Evolutionary conservation across 192 early-diverging fungal genomes (phyloP).

Genomic region (Mortierella claussenii): DNA sequence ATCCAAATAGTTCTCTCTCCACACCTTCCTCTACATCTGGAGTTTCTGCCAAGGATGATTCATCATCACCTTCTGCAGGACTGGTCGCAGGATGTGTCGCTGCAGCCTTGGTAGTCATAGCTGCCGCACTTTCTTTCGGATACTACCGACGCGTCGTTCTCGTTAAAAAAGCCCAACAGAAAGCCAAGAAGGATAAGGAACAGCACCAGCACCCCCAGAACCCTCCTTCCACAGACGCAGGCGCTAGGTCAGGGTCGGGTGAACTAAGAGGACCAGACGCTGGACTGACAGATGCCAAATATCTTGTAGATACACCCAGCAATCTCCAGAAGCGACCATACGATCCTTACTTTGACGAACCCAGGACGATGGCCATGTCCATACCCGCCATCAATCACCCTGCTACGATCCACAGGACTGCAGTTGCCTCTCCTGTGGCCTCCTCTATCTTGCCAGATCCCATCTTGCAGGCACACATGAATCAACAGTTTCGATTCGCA

Average conservation of each 20-base stretch:
- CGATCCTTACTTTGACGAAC: not conserved
- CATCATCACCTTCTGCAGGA: not conserved
- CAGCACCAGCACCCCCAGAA: too few relatives aligned
- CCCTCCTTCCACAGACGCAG: too few relatives aligned
- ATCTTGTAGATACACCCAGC: not conserved
- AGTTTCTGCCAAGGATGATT: too few relatives aligned
- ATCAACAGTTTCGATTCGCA: not conserved
- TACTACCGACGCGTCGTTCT: conserved; percentile 2
- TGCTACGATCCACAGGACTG: not conserved
- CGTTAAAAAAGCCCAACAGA: not conserved
- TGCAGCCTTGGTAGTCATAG: not conserved
- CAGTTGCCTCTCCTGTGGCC: too few relatives aligned
- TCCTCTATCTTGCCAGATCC: not conserved
- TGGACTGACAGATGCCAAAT: not conserved
- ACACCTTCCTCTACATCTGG: too few relatives aligned
- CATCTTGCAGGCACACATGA: not conserved
- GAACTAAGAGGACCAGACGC: too few relatives aligned
- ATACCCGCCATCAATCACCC: not conserved
- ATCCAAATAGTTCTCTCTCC: not conserved
- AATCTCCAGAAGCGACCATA: not conserved
- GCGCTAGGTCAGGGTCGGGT: too few relatives aligned
- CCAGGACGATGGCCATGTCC: not conserved
- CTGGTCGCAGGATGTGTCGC: not conserved
- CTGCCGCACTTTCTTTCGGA: not conserved
- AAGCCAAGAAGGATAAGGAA: not conserved